Conservation (phyloP, 2,329 filamentous ascomycete genomes). For the Clonostachys byssicola region DNA sequence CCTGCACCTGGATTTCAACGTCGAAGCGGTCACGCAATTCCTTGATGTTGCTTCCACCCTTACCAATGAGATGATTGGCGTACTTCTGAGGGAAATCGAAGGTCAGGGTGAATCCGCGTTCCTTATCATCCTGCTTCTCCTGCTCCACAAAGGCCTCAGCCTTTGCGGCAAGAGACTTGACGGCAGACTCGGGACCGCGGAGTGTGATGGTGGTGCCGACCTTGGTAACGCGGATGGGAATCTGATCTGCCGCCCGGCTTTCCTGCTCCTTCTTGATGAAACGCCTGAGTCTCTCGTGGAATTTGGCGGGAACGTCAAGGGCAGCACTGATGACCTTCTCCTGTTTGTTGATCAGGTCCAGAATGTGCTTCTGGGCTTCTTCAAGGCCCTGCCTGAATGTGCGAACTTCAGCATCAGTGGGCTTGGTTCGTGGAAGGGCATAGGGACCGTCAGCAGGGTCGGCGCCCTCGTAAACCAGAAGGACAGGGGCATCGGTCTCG, state of each 20-base stretch:
- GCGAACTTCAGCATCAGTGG: slow-evolving; percentile 42
- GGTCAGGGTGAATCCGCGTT: slow-evolving; percentile 78
- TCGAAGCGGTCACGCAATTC: slow-evolving; percentile 65
- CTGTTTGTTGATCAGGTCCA: slow-evolving; percentile 54
- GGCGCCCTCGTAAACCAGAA: slow-evolving; percentile 73
- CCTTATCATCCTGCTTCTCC: slow-evolving; percentile 88
- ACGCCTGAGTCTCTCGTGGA: slow-evolving; percentile 57
- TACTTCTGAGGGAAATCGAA: slow-evolving; percentile 96
- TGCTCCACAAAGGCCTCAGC: slow-evolving; percentile 77
- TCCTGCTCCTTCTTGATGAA: slow-evolving; percentile 65
- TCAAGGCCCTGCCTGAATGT: slow-evolving; percentile 51
- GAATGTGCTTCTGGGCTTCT: slow-evolving; percentile 53
- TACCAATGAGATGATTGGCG: slow-evolving; percentile 77
- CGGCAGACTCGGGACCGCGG: slow-evolving; percentile 70
- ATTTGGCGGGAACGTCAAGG: slow-evolving; percentile 58
- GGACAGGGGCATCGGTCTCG: slow-evolving; percentile 56
- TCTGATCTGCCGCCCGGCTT: slow-evolving; percentile 48
- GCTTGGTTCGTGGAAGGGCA: slow-evolving; percentile 49
- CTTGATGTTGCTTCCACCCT: slow-evolving; percentile 62
- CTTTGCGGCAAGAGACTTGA: slow-evolving; percentile 69
- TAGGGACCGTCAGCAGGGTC: slow-evolving; percentile 40
- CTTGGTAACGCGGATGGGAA: slow-evolving; percentile 56
- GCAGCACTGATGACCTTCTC: slow-evolving; percentile 44
- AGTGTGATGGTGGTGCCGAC: slow-evolving; percentile 62
- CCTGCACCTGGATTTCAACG: slow-evolving; percentile 80